These are phyloP conservation scores for Wilcoxina mikolae DNA, from an alignment of 495 filamentous ascomycete species.

Conservation along the genomic window DNA sequence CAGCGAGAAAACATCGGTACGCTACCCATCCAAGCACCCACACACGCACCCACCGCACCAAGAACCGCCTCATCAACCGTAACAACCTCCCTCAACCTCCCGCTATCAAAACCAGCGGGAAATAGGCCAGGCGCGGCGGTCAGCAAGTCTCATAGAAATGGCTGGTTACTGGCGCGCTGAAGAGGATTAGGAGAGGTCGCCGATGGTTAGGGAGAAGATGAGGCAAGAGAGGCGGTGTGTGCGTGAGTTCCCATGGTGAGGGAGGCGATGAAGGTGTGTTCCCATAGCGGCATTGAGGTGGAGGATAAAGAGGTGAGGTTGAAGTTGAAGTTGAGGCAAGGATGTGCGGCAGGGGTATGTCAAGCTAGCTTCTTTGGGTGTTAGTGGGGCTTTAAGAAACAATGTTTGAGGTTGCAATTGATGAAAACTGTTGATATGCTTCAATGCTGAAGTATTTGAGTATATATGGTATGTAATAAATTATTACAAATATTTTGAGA, in stretches of 20 bases:
- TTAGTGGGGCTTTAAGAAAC: background rate
- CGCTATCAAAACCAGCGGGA: constrained; percentile 59
- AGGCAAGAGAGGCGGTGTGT: too few species aligned
- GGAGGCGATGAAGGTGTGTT: too few species aligned
- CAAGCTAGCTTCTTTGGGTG: background rate
- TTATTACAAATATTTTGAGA: too few species aligned
- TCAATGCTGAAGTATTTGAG: too few species aligned
- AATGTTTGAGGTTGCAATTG: background rate
- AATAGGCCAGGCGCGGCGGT: constrained; percentile 63
- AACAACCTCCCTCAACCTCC: constrained; percentile 57
- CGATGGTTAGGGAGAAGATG: constrained; percentile 51
- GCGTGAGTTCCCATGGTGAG: too few species aligned
- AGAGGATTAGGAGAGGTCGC: constrained; percentile 68
- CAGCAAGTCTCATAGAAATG: constrained; percentile 67
- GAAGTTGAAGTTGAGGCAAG: constrained; percentile 8
- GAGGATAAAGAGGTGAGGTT: constrained; percentile 44
- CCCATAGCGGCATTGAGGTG: constrained; percentile 30
- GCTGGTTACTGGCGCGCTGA: constrained; percentile 80
- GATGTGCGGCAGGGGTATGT: constrained; percentile 8
- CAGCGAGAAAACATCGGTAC: too few species aligned
- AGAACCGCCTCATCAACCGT: constrained; percentile 55
- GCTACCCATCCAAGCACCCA: constrained; percentile 62
- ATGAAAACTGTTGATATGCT: too few species aligned
- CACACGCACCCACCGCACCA: constrained; percentile 45
- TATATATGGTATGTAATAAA: too few species aligned